Percentiles rank a stretch among this genome's conserved stretches.
Evolutionary conservation across 257 asterid species (phyloP).

Genomic region (Ilex aquifolium): DNA sequence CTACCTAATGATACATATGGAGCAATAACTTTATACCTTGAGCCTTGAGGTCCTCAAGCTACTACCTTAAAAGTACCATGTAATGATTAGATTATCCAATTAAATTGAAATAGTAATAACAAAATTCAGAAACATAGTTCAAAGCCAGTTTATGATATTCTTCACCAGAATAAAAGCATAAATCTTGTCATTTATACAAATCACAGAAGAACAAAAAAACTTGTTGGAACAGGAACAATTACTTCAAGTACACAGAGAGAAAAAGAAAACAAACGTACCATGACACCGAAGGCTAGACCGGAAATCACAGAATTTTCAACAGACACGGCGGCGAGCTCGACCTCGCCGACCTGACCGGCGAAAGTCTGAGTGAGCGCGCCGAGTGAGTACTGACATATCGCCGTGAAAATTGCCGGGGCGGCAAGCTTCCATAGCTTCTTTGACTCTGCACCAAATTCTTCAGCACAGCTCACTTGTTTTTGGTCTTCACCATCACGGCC

Average conservation of each 20-base stretch:
- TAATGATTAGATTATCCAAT: too few species aligned
- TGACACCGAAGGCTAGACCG: slow-evolving; percentile 66
- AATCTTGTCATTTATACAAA: too few species aligned
- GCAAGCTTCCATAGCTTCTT: slow-evolving; percentile 62
- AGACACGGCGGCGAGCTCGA: slow-evolving; percentile 82
- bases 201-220: too few species aligned
- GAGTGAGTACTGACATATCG: slow-evolving; percentile 62
- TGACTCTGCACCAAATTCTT: slow-evolving; percentile 43
- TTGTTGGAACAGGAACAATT: neutral
- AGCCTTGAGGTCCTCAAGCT: too few species aligned
- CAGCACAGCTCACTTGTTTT: slow-evolving; percentile 8
- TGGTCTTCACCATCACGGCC: too few species aligned
- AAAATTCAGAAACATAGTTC: too few species aligned
- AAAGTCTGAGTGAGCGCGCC: slow-evolving; percentile 72
- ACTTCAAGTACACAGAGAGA: neutral
- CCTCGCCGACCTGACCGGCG: slow-evolving; percentile 55
- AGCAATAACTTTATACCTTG: too few species aligned
- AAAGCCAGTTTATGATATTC: too few species aligned
- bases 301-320: slow-evolving; percentile 75
- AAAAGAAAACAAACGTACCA: slow-evolving; percentile 33
- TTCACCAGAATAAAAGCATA: too few species aligned
- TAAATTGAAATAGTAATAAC: too few species aligned
- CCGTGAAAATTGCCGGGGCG: slow-evolving; percentile 67
- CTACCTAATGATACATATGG: too few species aligned
- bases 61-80: too few species aligned